Evolutionary conservation across 306 rosid species (phyloP).

Genomic region (Mucuna pruriens): DNA sequence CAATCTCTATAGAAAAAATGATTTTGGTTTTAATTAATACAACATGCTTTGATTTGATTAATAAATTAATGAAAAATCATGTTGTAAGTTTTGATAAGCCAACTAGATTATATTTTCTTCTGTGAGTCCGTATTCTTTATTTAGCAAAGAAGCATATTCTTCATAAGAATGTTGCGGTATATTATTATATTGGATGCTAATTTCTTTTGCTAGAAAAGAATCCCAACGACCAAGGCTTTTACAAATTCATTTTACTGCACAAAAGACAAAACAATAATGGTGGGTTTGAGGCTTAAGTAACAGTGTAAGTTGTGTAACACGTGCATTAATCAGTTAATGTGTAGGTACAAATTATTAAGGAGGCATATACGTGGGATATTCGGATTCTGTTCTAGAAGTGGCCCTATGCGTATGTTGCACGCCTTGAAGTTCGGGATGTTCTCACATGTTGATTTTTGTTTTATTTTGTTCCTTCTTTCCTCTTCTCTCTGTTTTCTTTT

Average conservation of each 20-base stretch:
- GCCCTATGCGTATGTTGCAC: slow-evolving; percentile 29
- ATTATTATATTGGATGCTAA: slow-evolving; percentile 23
- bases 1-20: not conserved
- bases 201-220: slow-evolving; percentile 2
- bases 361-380: slow-evolving; percentile 37
- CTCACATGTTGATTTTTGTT: not conserved
- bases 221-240: not conserved
- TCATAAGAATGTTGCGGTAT: not conserved
- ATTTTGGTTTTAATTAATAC: not conserved
- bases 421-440: slow-evolving; percentile 20
- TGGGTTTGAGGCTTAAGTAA: not conserved
- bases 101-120: not conserved
- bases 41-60: not conserved
- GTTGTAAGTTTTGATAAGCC: not conserved
- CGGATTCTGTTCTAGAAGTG: not conserved
- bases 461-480: not conserved
- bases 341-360: not conserved
- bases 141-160: slow-evolving; percentile 25
- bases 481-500: not conserved
- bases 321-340: not conserved
- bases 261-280: not conserved
- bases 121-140: not conserved
- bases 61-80: not conserved
- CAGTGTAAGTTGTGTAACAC: slow-evolving; percentile 31
- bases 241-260: not conserved